These are phyloP conservation scores for Mycena vulgaris DNA, from an alignment of 768 basidiomycete species.

Conservation along the genomic window DNA sequence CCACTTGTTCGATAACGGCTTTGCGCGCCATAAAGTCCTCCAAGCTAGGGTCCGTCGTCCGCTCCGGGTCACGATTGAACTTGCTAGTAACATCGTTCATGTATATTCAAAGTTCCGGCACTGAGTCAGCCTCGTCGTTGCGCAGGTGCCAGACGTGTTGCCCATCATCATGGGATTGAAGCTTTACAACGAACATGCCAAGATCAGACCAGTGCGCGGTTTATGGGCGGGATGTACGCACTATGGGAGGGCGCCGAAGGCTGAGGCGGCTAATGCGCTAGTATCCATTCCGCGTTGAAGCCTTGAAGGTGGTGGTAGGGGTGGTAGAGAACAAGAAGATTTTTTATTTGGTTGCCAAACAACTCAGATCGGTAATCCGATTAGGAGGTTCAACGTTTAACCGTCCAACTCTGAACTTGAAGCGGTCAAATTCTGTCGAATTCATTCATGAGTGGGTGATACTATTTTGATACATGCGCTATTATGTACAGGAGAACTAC, in stretches of 20 bases:
- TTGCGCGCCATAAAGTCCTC: conserved; percentile 48
- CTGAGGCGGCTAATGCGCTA: conserved; percentile 16
- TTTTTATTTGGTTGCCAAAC: conserved; percentile 2
- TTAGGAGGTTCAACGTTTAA: background rate
- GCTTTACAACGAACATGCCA: conserved; percentile 17
- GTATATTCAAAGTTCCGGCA: conserved; percentile 45
- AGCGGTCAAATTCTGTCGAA: too few relatives aligned
- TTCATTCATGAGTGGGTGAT: too few relatives aligned
- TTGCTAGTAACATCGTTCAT: conserved; percentile 47
- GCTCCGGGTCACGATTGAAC: conserved; percentile 41
- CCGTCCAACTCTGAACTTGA: too few relatives aligned
- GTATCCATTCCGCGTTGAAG: conserved; percentile 5
- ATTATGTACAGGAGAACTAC: too few relatives aligned
- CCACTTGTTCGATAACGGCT: conserved; percentile 46
- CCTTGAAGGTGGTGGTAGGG: background rate
- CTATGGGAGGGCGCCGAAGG: conserved; percentile 32
- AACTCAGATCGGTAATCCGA: background rate
- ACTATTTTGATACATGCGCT: too few relatives aligned
- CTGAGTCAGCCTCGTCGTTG: conserved; percentile 47
- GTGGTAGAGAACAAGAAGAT: background rate
- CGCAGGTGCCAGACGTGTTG: conserved; percentile 49
- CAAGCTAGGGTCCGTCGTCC: conserved; percentile 42
- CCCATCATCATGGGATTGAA: conserved; percentile 49
- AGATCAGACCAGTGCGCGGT: too few relatives aligned
- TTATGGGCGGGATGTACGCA: background rate